Conservation (phyloP, 306 rosid genomes). For the Vachellia pachyceras region DNA sequence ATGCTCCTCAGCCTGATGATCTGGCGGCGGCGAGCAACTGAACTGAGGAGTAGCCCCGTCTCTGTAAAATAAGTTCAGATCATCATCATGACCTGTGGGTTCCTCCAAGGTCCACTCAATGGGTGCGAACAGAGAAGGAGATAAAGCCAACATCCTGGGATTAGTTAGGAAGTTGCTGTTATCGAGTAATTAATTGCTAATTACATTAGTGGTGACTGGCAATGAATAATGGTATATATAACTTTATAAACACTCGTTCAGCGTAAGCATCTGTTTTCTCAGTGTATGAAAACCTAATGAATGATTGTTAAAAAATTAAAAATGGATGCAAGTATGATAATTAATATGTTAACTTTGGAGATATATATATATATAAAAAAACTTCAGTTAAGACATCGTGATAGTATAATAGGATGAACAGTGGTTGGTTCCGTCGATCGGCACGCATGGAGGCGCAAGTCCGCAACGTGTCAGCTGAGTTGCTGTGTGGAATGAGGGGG, state of each 20-base stretch:
- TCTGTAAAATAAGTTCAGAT: neutral
- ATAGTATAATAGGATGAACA: neutral
- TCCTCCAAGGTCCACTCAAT: slow-evolving; percentile 47
- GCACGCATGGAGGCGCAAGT: slow-evolving; percentile 35
- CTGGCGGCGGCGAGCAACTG: slow-evolving; percentile 22
- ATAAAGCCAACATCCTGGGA: slow-evolving; percentile 43
- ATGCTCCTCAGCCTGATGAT: slow-evolving; percentile 1
- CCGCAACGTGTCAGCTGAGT: slow-evolving; percentile 35
- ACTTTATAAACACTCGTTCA: neutral
- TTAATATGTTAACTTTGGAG: neutral
- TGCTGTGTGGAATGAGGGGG: slow-evolving; percentile 4
- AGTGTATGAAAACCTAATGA: neutral
- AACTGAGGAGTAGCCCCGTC: neutral
- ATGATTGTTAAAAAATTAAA: neutral
- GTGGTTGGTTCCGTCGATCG: neutral
- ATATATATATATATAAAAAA: too few species aligned
- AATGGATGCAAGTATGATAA: neutral
- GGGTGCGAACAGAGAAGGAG: slow-evolving; percentile 41
- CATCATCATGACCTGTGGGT: slow-evolving; percentile 15
- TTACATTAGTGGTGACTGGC: neutral
- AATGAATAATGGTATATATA: slow-evolving; percentile 8
- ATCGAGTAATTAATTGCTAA: neutral
- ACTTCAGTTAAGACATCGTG: neutral
- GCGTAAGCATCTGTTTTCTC: slow-evolving; percentile 25
- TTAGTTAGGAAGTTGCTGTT: slow-evolving; percentile 2